A percentile compares a stretch with the other conserved stretches of the same genome.
Conservation (phyloP, 2,329 filamentous ascomycete species). For the Aspergillus aculeatus region DNA sequence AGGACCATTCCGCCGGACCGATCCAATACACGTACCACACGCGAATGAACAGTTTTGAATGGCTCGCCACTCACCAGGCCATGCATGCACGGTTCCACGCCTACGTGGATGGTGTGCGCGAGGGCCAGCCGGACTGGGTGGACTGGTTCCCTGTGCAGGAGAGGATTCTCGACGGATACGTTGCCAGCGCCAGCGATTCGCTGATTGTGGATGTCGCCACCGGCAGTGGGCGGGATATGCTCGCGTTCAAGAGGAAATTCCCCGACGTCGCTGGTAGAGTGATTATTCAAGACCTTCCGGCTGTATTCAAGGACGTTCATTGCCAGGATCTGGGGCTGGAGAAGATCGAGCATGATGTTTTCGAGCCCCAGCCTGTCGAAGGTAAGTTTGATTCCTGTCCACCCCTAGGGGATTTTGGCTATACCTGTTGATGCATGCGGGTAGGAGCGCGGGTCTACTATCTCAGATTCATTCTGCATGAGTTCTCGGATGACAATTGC, state of each 20-base stretch:
- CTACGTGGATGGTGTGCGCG: conserved; percentile 14
- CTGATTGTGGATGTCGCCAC: conserved; percentile 15
- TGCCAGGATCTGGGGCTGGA: background rate
- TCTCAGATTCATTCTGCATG: conserved; percentile 33
- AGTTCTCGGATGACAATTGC: conserved; percentile 32
- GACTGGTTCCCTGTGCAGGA: conserved; percentile 15
- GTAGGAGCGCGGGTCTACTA: conserved; percentile 15
- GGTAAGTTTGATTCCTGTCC: background rate
- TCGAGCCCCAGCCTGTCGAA: conserved; percentile 10
- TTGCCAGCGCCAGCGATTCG: background rate
- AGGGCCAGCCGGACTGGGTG: conserved; percentile 10
- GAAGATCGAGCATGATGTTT: conserved; percentile 9
- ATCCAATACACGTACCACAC: conserved; percentile 15
- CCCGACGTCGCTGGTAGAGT: conserved; percentile 2
- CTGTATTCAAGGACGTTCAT: conserved; percentile 5
- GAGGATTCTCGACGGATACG: background rate
- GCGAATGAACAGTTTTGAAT: conserved; percentile 6
- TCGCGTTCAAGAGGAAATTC: conserved; percentile 29
- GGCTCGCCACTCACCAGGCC: conserved; percentile 4
- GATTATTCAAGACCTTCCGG: conserved; percentile 9
- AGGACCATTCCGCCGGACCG: conserved; percentile 9
- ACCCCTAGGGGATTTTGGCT: background rate
- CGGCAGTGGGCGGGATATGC: conserved; percentile 20
- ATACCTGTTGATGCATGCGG: background rate
- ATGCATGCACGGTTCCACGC: conserved; percentile 3